Evolutionary conservation across 257 asterid genomes (phyloP).

Genomic region (Solanum lycopersicoides): DNA sequence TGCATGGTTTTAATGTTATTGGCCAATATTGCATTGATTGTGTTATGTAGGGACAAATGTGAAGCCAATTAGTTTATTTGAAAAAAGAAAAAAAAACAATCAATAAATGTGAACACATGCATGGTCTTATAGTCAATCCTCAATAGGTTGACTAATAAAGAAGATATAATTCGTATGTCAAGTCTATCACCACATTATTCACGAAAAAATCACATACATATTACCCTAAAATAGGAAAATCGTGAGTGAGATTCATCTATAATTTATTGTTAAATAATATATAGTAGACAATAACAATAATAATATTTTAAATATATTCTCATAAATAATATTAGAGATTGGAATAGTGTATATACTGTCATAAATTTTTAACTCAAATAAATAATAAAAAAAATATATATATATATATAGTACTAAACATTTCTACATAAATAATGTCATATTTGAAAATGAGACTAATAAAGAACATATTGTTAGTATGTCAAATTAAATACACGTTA

Average conservation of each 20-base stretch:
- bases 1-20: neutral
- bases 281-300: neutral
- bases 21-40: neutral
- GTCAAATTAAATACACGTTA: neutral
- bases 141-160: neutral
- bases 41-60: neutral
- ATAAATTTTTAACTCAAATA: too few species aligned
- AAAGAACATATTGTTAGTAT: neutral
- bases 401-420: too few species aligned
- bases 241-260: neutral
- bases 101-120: constrained; percentile 43
- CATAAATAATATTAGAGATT: too few species aligned
- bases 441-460: neutral
- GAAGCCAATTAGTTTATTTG: neutral
- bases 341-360: too few species aligned
- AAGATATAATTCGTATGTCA: neutral
- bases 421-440: neutral
- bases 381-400: too few species aligned
- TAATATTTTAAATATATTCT: too few species aligned
- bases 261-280: neutral
- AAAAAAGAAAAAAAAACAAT: neutral
- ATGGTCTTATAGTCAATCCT: constrained; percentile 7
- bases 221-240: neutral
- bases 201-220: neutral
- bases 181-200: neutral